Base-by-base conservation (phyloP, 2,329 filamentous ascomycete species). In the Fusarium pininemorale region DNA sequence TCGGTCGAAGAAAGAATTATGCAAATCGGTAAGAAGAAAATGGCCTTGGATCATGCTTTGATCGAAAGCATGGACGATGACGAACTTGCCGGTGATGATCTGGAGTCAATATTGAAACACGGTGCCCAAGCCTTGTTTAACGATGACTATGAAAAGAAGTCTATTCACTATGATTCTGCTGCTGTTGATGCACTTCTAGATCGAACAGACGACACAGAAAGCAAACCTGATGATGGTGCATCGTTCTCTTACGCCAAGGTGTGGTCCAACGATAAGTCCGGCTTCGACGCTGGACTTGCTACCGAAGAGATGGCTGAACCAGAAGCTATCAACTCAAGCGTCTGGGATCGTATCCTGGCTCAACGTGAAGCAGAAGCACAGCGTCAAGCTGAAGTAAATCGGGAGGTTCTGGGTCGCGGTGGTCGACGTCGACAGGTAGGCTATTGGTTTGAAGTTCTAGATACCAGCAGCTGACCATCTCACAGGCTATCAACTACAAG, bases 1-100 rank as follows among this genome's bases (percentile, higher is more conserved):
- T 96, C 92, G 35, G 94, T 93, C 0, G 96, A 99, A 81, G 96
- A 99, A 83, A 95, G 96, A 80, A 98, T 99, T 62, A 93, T 98
- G 86, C 94, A 98, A 81, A 94, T 97, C 76, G 96, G 96, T 11
- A 93, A 94, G 77, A 97, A 94, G 83, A 99, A 99, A 84, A 94
- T 99, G 90, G 94, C 94, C 0, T 88, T 99, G 1, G 96, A 99
- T 77, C 95, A 98, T 81, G 93, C 96, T 3, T 88, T 99, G 26
- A 98, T 99, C 68, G 95, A 98, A 80, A 92, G 91, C 60, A 94
- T 99, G 90, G 94, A 95, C 65, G 90, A 91, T 5, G 92, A 95
- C n/a, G 93, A 96, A 51, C 90, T 96, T 42, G 91, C 90, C 14
- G 91, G 91, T 13, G 88, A 93, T 68, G 95, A 98, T 78, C 84